Evolutionary conservation across 2,329 filamentous ascomycete species (phyloP).

Genomic region (Colletotrichum noveboracense): DNA sequence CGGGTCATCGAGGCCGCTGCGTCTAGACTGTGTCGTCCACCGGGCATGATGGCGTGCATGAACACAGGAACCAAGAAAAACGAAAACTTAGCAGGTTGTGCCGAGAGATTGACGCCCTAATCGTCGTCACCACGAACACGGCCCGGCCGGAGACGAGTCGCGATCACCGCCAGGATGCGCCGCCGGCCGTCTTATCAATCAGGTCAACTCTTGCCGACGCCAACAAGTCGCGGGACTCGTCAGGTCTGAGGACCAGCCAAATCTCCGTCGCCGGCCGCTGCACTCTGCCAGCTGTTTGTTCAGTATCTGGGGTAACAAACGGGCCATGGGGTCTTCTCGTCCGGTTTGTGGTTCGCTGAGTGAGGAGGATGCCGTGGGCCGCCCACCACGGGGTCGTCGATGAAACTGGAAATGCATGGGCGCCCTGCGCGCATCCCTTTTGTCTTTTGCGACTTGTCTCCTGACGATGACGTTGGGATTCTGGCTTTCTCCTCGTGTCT

Average conservation of each 20-base stretch:
- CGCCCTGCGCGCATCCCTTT: neutral
- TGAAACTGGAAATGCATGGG: conserved; percentile 13
- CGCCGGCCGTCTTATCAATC: neutral
- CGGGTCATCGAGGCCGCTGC: neutral
- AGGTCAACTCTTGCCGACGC: neutral
- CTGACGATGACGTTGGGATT: neutral
- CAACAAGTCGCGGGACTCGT: neutral
- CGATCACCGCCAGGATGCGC: neutral
- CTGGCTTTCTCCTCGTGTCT: neutral
- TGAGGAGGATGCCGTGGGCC: neutral
- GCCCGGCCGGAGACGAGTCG: neutral
- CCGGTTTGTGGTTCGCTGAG: neutral
- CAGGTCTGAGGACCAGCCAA: neutral
- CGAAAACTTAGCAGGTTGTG: neutral
- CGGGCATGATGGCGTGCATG: neutral
- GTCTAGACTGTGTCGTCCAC: neutral
- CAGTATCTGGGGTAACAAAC: conserved; percentile 2
- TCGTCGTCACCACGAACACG: neutral
- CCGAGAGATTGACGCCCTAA: neutral
- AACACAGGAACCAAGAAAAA: neutral
- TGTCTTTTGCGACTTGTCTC: neutral
- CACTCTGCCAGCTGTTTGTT: neutral
- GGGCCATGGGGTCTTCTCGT: neutral
- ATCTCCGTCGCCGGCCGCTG: neutral
- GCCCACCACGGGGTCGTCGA: conserved; percentile 2